A percentile compares a stretch with the other conserved stretches of the same genome.
phyloP scores from a whole-genome alignment of 2,329 filamentous ascomycete species.

The Corynespora cassiicola region DNA sequence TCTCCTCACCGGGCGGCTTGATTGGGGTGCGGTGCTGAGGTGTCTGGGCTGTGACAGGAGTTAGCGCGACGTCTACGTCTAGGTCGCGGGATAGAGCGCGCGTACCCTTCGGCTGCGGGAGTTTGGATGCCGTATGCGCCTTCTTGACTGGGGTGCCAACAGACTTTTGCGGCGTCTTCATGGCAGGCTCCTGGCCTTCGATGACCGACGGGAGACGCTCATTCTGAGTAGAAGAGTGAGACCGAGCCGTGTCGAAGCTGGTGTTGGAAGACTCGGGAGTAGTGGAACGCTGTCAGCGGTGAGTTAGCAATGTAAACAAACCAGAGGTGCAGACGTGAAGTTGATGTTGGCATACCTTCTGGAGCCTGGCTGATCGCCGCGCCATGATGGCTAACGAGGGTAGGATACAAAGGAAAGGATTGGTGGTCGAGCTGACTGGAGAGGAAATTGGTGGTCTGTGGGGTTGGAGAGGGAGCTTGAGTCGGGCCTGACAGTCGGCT shows the following conservation, averaged over 20 bases:
- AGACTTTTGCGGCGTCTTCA: slow-evolving; percentile 32
- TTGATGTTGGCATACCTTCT: slow-evolving; percentile 35
- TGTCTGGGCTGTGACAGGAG: slow-evolving; percentile 32
- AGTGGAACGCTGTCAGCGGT: slow-evolving; percentile 32
- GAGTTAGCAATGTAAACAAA: slow-evolving; percentile 39
- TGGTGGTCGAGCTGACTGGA: slow-evolving; percentile 9
- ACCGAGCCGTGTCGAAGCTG: slow-evolving; percentile 36
- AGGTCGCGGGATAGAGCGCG: too few species aligned
- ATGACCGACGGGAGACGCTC: slow-evolving; percentile 24
- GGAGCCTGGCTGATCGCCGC: slow-evolving; percentile 43
- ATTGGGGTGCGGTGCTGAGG: slow-evolving; percentile 68
- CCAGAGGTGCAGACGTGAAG: slow-evolving; percentile 5
- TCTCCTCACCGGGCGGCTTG: slow-evolving; percentile 76
- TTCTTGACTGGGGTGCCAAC: slow-evolving; percentile 16
- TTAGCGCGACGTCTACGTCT: too few species aligned
- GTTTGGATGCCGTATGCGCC: slow-evolving; percentile 34
- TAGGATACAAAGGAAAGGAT: slow-evolving; percentile 9
- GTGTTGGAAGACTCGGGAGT: slow-evolving; percentile 26
- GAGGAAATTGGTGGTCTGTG: slow-evolving; percentile 33
- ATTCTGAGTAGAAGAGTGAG: slow-evolving; percentile 20
- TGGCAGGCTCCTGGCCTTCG: slow-evolving; percentile 20
- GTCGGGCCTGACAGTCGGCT: too few species aligned
- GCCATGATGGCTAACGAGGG: slow-evolving; percentile 34
- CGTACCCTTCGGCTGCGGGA: slow-evolving; percentile 27
- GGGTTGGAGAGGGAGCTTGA: slow-evolving; percentile 23